Evolutionary conservation across 441 rosid genomes (phyloP).

Genomic region (Gossypium schwendimanii): DNA sequence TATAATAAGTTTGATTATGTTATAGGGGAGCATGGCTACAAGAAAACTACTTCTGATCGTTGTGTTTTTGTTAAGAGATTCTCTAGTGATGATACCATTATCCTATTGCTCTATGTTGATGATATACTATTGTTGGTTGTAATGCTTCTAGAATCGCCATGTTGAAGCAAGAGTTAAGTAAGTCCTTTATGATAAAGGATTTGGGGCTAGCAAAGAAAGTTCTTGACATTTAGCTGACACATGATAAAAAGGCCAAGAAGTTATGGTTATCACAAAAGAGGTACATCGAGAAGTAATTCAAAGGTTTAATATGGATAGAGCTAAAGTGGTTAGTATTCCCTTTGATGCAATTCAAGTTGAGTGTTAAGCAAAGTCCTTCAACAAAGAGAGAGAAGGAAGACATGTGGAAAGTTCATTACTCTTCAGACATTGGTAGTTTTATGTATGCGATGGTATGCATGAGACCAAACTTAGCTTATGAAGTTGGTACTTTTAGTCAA

Average conservation of each 20-base stretch:
- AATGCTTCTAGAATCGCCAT: no score
- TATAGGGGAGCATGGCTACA: background rate
- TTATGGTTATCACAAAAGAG: background rate
- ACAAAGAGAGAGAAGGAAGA: background rate
- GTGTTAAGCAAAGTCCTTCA: background rate
- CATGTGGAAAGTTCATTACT: background rate
- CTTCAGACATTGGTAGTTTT: background rate
- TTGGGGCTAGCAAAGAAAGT: background rate
- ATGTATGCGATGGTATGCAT: background rate
- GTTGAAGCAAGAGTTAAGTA: no score
- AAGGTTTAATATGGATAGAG: no score
- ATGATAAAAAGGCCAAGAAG: background rate
- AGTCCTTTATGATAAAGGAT: no score
- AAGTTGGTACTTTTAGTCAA: no score
- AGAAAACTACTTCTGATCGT: no score
- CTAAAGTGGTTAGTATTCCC: background rate
- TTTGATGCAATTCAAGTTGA: background rate
- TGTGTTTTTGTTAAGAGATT: background rate
- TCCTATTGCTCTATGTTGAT: background rate
- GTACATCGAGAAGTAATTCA: no score
- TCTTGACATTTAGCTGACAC: background rate
- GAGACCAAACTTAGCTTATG: no score
- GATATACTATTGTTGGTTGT: no score
- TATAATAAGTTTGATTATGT: background rate
- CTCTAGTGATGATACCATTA: background rate